Percentiles rank a stretch among this genome's conserved stretches.
phyloP scores from a whole-genome alignment of 2,329 filamentous ascomycete genomes.

The Colletotrichum limetticola region DNA sequence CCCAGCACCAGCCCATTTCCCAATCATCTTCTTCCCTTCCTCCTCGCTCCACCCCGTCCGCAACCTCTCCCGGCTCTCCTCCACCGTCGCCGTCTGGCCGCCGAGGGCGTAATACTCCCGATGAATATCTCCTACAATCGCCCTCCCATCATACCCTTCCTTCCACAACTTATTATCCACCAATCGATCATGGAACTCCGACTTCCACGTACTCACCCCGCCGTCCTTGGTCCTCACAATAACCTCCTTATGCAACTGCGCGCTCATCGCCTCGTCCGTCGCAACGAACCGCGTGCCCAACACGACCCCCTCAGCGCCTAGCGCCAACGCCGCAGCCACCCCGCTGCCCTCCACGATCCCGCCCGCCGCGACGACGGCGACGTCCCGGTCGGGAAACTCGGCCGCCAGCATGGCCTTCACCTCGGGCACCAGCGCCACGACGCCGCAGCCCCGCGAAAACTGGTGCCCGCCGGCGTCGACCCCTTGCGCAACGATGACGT shows the following conservation, averaged over 20 bases:
- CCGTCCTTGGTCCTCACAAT: conserved; percentile 56
- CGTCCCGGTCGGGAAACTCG: conserved; percentile 46
- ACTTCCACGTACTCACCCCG: conserved; percentile 58
- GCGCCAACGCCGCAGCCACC: conserved; percentile 63
- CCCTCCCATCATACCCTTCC: conserved; percentile 55
- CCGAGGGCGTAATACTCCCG: conserved; percentile 46
- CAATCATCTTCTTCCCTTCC: conserved; percentile 44
- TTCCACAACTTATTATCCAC: conserved; percentile 52
- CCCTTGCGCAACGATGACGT: conserved; percentile 72
- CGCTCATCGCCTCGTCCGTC: conserved; percentile 54
- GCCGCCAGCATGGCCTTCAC: conserved; percentile 57
- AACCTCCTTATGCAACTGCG: conserved; percentile 51
- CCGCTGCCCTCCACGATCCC: conserved; percentile 68
- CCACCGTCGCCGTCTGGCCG: conserved; percentile 33
- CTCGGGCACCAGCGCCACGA: conserved; percentile 69
- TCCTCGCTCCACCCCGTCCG: conserved; percentile 49
- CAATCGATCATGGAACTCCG: conserved; percentile 55
- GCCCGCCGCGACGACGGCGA: conserved; percentile 66
- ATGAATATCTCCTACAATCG: conserved; percentile 52
- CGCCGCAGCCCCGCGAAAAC: conserved; percentile 61
- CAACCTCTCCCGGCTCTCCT: conserved; percentile 53
- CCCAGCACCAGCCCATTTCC: conserved; percentile 55
- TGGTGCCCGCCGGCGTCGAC: conserved; percentile 74
- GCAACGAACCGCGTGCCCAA: conserved; percentile 61
- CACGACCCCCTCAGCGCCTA: conserved; percentile 57